Evolutionary conservation across 129 eudicot species (phyloP), one percentile per base, ranked within the genome.

Genomic region (Deinandra increscens): DNA sequence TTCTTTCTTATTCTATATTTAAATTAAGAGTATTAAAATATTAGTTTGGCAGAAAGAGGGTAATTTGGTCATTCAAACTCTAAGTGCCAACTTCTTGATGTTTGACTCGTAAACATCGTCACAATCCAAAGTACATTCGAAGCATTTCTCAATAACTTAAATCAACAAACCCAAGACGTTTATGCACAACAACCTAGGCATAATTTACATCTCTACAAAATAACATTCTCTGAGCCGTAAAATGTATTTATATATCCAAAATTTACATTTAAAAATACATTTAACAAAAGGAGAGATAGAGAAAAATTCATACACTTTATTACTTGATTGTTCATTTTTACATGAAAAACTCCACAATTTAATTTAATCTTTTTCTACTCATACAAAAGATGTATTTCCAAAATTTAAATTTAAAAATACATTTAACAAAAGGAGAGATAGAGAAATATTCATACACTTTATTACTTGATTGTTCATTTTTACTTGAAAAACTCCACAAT

Each of bases 71-170:
- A 46, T 72, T 64, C 31, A 5, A 0, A 41, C 34, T 9, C 17
- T 10, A 13, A 51, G 48, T 36, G 73, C 74, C 58, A 58, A 64
- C 60, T 60, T 49, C 58, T 59, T 31, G 12, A 65, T 69, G 42
- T 80, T 74, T 74, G 87, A 82, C 80, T 68, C 72, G 51, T 62
- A 33, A 71, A 69, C 75, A 80, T 77, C 72, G 68, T 80, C 80
- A 63, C 78, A 79, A 55, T 74, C 67, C 73, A 15, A 69, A 34
- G 60, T 60, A 60, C 71, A 75, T 72, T 71, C 71, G 70, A n/a
- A 72, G 72, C 81, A 64, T 81, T 68, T 68, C 64, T 51, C 66
- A 62, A 66, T 66, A 38, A 73, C 74, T 71, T 76, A 60, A 68
- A 72, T 46, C 74, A 58, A 39, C 82, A 79, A 71, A 79, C 73